Conservation (phyloP, 139 green algal genomes). For the Coelastrella sp. region DNA sequence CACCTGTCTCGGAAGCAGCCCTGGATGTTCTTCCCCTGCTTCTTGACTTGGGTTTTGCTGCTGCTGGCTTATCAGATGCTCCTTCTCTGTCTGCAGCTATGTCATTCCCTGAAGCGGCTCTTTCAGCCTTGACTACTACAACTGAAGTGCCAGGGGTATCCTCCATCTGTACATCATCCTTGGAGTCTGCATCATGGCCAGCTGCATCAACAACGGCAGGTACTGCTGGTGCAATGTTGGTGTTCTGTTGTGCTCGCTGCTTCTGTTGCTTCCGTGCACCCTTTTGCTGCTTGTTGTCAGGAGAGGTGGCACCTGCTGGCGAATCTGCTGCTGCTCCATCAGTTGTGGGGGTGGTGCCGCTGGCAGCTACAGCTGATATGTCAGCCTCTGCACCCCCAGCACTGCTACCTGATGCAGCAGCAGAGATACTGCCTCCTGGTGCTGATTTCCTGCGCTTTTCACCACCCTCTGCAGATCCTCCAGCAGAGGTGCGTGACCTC, state of each 20-base stretch:
- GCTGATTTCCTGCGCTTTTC: conserved; percentile 30
- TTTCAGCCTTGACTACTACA: neutral
- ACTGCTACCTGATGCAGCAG: neutral
- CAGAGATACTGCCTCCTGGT: neutral
- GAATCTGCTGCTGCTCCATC: neutral
- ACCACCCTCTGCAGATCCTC: neutral
- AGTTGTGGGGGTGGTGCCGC: neutral
- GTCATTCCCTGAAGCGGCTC: neutral
- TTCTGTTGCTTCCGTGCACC: neutral
- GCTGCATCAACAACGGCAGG: neutral
- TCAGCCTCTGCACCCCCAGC: neutral
- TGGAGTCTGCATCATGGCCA: neutral
- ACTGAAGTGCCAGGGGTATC: neutral
- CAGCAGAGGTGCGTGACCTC: neutral
- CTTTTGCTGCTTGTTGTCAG: neutral
- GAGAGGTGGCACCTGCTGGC: neutral
- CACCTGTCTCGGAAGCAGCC: neutral
- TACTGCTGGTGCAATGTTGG: neutral
- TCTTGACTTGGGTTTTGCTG: conserved; percentile 5
- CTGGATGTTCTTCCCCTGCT: neutral
- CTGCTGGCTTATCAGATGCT: neutral
- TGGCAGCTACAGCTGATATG: neutral
- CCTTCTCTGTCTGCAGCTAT: neutral
- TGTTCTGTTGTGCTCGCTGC: neutral
- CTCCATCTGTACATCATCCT: neutral